Conservation (phyloP, 2,329 filamentous ascomycete species). For the Hansfordia pulvinata region DNA sequence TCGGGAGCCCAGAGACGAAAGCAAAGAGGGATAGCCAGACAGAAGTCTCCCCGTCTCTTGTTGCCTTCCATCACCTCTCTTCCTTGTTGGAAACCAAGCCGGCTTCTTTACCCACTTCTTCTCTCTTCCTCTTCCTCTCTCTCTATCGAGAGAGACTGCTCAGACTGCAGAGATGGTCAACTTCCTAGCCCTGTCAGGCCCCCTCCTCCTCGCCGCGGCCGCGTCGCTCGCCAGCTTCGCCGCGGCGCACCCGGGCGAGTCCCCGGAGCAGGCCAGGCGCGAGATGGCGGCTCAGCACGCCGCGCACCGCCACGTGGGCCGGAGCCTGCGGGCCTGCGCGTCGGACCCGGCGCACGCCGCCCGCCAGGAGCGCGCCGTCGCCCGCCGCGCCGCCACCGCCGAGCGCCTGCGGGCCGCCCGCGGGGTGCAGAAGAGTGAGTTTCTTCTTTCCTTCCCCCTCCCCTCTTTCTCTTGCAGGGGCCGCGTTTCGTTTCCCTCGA, state of each 20-base stretch:
- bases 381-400: constrained; percentile 21
- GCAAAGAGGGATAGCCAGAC: too few relatives aligned
- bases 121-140: too few relatives aligned
- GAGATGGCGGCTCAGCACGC: constrained; percentile 18
- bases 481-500: too few relatives aligned
- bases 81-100: too few relatives aligned
- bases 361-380: constrained; percentile 20
- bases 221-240: neutral
- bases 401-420: constrained; percentile 22
- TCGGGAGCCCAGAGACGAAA: too few relatives aligned
- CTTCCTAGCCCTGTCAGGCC: neutral
- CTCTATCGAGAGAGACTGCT: too few relatives aligned
- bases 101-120: too few relatives aligned
- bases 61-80: too few relatives aligned
- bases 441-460: neutral
- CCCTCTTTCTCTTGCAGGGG: too few relatives aligned
- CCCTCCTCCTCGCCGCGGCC: neutral
- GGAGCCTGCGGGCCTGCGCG: constrained; percentile 21
- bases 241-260: constrained; percentile 24
- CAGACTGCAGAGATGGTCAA: too few relatives aligned
- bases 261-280: constrained; percentile 11
- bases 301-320: constrained; percentile 19
- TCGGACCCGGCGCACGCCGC: constrained; percentile 19
- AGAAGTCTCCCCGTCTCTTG: too few relatives aligned
- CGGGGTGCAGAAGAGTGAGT: constrained; percentile 11